Percentiles rank a stretch among this genome's conserved stretches.
These are phyloP conservation scores for Eimeria necatrix DNA, from an alignment of 169 alveolate species.

Conservation along the genomic window DNA sequence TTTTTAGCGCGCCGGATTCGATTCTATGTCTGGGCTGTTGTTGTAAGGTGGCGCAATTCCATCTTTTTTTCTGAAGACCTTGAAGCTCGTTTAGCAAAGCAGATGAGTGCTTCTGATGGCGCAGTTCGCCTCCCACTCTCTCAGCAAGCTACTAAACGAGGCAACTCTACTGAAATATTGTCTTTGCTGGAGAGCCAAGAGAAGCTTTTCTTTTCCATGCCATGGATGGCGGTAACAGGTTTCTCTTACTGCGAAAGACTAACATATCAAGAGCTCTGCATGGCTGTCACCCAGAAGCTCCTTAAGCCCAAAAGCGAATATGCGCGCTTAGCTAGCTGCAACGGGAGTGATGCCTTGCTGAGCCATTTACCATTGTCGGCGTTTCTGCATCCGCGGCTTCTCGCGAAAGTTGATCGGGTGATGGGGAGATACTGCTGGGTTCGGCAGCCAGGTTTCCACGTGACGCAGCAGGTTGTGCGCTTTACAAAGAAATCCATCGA, in stretches of 20 bases:
- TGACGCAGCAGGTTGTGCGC: constrained; percentile 54
- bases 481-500: constrained; percentile 35
- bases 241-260: constrained; percentile 46
- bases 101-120: neutral
- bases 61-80: constrained; percentile 39
- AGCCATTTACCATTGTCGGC: constrained; percentile 43
- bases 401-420: constrained; percentile 38
- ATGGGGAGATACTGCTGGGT: constrained; percentile 80
- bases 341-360: neutral
- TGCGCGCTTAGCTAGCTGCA: constrained; percentile 14
- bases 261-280: constrained; percentile 12
- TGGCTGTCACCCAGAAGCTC: constrained; percentile 13
- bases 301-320: neutral
- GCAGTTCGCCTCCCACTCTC: neutral
- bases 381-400: constrained; percentile 74
- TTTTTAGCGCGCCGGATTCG: constrained; percentile 37
- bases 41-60: neutral
- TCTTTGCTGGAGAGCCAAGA: constrained; percentile 65
- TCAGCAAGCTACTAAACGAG: neutral
- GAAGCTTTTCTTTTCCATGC: constrained; percentile 53
- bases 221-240: constrained; percentile 62
- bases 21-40: neutral
- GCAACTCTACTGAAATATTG: neutral
- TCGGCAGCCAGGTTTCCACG: constrained; percentile 60
- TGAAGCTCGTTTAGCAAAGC: neutral